phyloP scores from a whole-genome alignment of 2,329 filamentous ascomycete species.

The Phoma sp. region DNA sequence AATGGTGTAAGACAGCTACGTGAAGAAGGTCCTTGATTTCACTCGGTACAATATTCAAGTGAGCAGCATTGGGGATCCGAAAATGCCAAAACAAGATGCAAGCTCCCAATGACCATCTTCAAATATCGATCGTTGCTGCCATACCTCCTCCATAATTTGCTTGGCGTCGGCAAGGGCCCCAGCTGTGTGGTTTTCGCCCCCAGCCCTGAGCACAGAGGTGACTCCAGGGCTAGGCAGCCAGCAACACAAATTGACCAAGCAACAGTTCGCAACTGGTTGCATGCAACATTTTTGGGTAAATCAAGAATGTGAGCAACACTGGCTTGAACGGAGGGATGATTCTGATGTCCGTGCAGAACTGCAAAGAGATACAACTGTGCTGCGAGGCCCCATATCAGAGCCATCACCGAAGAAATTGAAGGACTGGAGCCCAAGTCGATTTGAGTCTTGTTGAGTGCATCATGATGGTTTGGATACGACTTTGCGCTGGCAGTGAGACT shows the following conservation, averaged over 20 bases:
- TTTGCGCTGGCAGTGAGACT: neutral
- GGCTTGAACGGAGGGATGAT: no score
- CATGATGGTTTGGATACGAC: neutral
- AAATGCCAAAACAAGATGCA: conserved; percentile 15
- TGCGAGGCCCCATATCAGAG: neutral
- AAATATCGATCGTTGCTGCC: neutral
- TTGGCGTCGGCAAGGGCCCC: conserved; percentile 18
- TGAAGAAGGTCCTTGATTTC: no score
- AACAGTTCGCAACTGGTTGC: conserved; percentile 4
- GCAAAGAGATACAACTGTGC: neutral
- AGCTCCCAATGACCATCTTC: conserved; percentile 5
- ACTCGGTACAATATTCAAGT: neutral
- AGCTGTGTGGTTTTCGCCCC: conserved; percentile 4
- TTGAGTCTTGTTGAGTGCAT: no score
- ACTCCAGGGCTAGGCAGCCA: conserved; percentile 17
- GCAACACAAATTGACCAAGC: conserved; percentile 24
- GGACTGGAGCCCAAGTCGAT: neutral
- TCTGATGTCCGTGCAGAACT: no score
- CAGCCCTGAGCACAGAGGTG: conserved; percentile 2
- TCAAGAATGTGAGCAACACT: conserved; percentile 9
- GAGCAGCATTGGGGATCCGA: conserved; percentile 15
- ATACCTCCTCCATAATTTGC: conserved; percentile 14
- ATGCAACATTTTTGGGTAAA: conserved; percentile 15
- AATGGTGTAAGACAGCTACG: no score
- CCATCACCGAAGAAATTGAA: neutral